Evolutionary conservation across 2,329 filamentous ascomycete genomes (phyloP), one percentile per base, ranked within the genome.

Genomic region (Calonectria honghensis): DNA sequence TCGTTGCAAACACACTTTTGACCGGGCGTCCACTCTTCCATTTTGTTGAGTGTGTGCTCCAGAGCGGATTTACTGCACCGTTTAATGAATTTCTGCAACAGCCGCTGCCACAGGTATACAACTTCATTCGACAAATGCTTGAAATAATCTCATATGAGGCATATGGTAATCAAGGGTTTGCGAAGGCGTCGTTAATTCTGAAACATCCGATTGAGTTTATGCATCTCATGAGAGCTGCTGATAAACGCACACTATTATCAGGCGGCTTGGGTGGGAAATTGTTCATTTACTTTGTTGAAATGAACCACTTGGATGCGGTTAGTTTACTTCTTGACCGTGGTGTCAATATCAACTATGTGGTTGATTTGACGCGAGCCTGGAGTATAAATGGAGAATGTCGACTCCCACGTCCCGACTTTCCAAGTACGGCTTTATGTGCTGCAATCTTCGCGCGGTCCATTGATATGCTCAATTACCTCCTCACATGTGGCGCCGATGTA

Each of bases 51-150:
- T 59, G 69, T 37, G 18, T 59, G 10, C 16, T 66, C 14, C 18
- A 57, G 0, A 71, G 18, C 9, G n/a, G 39, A 1, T 39, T 35
- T 10, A 9, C 31, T 39, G 10, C 3, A 2, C 3, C 9, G 5
- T 29, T 71, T 9, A 37, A 59, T 37, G 6, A 48, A 1, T 54
- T 66, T 11, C 10, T 71, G 6, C 37, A 39, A 6, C 14, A 14
- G 1, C 29, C 18, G 1, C 6, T 5, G 14, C n/a, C 11, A 0
- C 6, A 57, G 0, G 39, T 4, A 18, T 16, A 37, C 4, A 6
- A 7, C 1, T 59, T 71, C 9, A 39, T 66, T 5, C 14, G 27
- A n/a, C 7, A 50, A 24, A 24, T 59, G 5, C 59, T 71, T 14
- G 2, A 7, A 0, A 9, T 39, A 24, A 66, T 66, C 3, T 27